These are phyloP conservation scores for Alternaria angustiovoidea DNA, from an alignment of 2,329 filamentous ascomycete species.

Conservation along the genomic window DNA sequence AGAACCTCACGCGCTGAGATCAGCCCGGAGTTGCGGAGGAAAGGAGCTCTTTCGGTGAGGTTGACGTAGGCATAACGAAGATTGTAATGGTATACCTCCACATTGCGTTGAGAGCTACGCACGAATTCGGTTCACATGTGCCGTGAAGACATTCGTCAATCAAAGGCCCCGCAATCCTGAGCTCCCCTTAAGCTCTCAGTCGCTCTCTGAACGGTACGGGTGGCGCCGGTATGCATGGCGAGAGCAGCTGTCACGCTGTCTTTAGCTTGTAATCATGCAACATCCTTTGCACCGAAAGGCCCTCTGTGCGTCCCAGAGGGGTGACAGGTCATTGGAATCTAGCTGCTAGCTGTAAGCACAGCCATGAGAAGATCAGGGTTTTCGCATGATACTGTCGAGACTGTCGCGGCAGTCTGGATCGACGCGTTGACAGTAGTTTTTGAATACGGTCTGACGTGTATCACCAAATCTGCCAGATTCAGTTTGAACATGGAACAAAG, in stretches of 20 bases:
- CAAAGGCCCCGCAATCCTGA: conserved; percentile 3
- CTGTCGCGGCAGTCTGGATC: not conserved
- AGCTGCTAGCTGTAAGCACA: not conserved
- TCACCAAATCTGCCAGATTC: not conserved
- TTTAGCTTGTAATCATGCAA: not conserved
- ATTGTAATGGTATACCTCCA: not conserved
- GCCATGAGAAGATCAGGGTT: not conserved
- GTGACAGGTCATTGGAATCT: not conserved
- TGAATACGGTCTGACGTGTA: conserved; percentile 15
- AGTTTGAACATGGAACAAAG: not conserved
- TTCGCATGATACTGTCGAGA: not conserved
- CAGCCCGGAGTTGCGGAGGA: not conserved
- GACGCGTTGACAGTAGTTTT: not conserved
- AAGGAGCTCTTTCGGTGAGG: not conserved
- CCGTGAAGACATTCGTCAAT: not conserved
- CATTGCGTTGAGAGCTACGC: not conserved
- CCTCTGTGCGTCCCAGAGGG: not conserved
- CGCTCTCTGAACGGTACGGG: conserved; percentile 2
- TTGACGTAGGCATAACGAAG: not conserved
- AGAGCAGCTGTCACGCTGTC: not conserved
- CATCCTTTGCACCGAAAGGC: conserved; percentile 3
- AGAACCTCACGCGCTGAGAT: not conserved
- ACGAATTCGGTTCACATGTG: not conserved
- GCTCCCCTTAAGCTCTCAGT: not conserved
- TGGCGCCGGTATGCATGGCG: conserved; percentile 6